Base-by-base conservation (phyloP, 768 basidiomycete genomes). In the Hypsizygus marmoreus region DNA sequence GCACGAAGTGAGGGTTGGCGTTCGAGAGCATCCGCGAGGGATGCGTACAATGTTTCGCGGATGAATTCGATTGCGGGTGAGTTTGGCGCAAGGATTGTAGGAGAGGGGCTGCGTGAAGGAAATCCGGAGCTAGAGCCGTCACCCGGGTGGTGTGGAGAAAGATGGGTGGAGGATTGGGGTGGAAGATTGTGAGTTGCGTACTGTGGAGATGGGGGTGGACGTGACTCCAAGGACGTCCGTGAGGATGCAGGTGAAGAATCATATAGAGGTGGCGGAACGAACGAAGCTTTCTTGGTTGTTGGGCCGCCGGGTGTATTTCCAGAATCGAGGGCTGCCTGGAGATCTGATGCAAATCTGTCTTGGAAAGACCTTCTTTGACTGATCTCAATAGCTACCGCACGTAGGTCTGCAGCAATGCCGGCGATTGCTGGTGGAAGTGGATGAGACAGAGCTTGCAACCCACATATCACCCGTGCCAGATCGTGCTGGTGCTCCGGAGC, bases 331-430 rank as follows among this genome's bases (percentile, higher is more conserved):
- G 87, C 90, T 1, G 84, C 86, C 59, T 93, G 89, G 2, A 94
- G 64, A 61, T 89, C 91, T 1, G 65, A 56, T 0, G 81, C 82
- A 56, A 87, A 93, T 7, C 87, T 72, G 51, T 89, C 82, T 62
- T 94, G 91, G 66, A 94, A 94, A 0, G 86, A 84, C 16, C 91
- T 70, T 4, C 91, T 67, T 64, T 91, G 89, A 45, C 86, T 86
- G 51, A 94, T 91, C 58, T 93, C 91, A 37, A 94, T 90, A 0
- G 89, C 87, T 0, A 94, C 86, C 0, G 87, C 86, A 13, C 89
- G 77, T n/a, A 94, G 65, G 61, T 92, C 88, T 0, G 88, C 87
- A 1, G 91, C 80, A 35, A 91, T 80, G 0, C 84, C 81, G 2
- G 72, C 66, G 8, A 91, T 59, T 0, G 66, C 56, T 1, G 68